Base-by-base conservation (phyloP, 2,329 filamentous ascomycete species). In the Hymenoscyphus fructigenus region DNA sequence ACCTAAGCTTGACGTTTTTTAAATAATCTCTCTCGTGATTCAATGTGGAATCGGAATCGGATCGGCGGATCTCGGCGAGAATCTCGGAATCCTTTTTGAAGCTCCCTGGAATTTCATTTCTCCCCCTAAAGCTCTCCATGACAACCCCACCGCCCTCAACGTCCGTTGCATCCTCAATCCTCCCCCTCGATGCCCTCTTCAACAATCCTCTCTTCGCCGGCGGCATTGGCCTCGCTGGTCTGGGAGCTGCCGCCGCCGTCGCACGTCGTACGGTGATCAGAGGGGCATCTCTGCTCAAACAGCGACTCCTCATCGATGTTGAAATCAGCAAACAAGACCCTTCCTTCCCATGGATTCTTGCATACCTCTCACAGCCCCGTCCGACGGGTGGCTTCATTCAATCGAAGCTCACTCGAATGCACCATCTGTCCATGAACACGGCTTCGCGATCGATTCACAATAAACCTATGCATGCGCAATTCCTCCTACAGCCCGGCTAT, bases 281-380 rank as follows among this genome's bases (percentile, higher is more conserved):
- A 72, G 88, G 88, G 62, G 88, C 89, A n/a, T 85, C 85, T 55
- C 83, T 96, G 64, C 80, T 97, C 65, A 91, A 92, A 59, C 88
- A 90, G 61, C 91, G 94, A 59, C 87, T 99, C 79, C 88, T 99
- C 34, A 92, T 98, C 72, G 93, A 97, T 73, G 88, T 99, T 73
- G 95, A 99, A 78, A 97, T 99, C 78, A 94, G 91, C 77, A 91
- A 92, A 75, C 91, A 94, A 73, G 95, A 99, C 79, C 88, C 92
- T 56, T 93, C 94, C 1, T 99, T 98, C 76, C 88, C 88, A 50
- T 98, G 93, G 94, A 88, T 99, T 53, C 84, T 99, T 10, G 89
- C 93, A 69, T 99, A 95, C 93, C 91, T 99, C 76, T 93, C 93
- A 6, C 85, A 92, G 63, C 92, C 92, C 69, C 91, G 93, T 60